These are phyloP conservation scores for Gamsiella multidivaricata DNA, from an alignment of 192 early-diverging fungal genomes.

Conservation along the genomic window DNA sequence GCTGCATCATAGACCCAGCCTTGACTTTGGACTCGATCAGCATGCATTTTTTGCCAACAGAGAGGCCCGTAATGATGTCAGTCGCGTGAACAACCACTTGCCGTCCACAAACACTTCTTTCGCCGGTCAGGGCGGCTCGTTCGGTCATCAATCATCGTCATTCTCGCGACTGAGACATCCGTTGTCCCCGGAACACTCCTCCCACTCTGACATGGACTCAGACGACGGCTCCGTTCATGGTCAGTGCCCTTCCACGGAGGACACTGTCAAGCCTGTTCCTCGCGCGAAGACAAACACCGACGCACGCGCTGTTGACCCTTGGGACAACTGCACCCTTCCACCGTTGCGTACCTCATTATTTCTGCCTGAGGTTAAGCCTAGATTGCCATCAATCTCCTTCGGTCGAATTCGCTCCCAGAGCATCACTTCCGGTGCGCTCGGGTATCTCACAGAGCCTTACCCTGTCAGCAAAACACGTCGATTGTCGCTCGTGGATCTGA, in stretches of 20 bases:
- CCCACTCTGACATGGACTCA: conserved; percentile 35
- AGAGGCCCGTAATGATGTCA: conserved; percentile 10
- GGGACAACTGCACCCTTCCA: conserved; percentile 36
- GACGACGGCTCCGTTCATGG: conserved; percentile 21
- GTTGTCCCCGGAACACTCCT: conserved; percentile 34
- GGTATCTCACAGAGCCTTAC: conserved; percentile 1
- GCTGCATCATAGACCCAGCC: conserved; percentile 45
- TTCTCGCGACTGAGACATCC: conserved; percentile 31
- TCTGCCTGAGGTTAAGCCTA: conserved; percentile 24
- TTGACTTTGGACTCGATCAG: conserved; percentile 41
- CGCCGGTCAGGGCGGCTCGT: not conserved
- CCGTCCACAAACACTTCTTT: not conserved
- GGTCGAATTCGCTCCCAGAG: conserved; percentile 37
- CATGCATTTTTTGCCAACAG: conserved; percentile 1
- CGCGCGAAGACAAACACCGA: not conserved
- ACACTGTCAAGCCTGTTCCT: not conserved
- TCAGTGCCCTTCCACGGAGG: not conserved
- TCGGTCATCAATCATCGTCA: not conserved
- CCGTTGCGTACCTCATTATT: conserved; percentile 24
- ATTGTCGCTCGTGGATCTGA: conserved; percentile 43
- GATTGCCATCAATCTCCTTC: conserved; percentile 15
- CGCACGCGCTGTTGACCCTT: not conserved
- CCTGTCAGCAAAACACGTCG: conserved; percentile 27
- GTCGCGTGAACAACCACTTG: not conserved
- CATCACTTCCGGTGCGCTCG: not conserved